Conservation (phyloP, 371 early-diverging fungal genomes). For the Mortierella sp. region DNA sequence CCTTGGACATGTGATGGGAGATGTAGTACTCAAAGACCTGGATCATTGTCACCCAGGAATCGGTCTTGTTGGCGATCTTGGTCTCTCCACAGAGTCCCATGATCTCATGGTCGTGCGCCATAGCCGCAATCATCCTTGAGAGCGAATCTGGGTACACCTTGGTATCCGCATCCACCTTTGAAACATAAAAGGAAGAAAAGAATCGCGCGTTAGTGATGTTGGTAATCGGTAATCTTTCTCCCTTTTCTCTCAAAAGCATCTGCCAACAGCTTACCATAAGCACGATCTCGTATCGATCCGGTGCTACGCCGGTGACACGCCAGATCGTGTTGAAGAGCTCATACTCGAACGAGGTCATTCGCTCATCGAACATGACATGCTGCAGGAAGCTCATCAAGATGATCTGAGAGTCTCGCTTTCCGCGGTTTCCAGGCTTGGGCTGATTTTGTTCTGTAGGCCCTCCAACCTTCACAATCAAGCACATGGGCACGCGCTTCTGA, state of each 20-base stretch:
- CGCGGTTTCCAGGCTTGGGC: constrained; percentile 92
- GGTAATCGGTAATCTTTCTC: too few relatives aligned
- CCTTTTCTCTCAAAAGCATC: neutral
- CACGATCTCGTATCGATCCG: constrained; percentile 87
- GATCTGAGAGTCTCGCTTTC: constrained; percentile 99
- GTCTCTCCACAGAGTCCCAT: constrained; percentile 91
- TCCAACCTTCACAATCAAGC: constrained; percentile 95
- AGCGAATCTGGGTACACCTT: constrained; percentile 83
- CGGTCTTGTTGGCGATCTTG: constrained; percentile 87
- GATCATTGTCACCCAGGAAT: constrained; percentile 90
- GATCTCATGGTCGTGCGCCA: constrained; percentile 80
- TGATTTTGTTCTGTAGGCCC: constrained; percentile 76
- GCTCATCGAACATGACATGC: constrained; percentile 93
- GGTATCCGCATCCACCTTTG: constrained; percentile 93
- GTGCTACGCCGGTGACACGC: constrained; percentile 81
- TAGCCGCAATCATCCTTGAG: constrained; percentile 77
- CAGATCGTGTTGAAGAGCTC: constrained; percentile 93
- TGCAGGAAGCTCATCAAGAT: constrained; percentile 97
- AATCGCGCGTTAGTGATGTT: too few relatives aligned
- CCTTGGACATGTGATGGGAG: constrained; percentile 92
- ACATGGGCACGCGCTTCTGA: constrained; percentile 81
- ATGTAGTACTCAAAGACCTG: constrained; percentile 99
- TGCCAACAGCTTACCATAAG: constrained; percentile 78
- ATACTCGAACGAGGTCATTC: constrained; percentile 95
- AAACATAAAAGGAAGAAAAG: neutral